Conservation (phyloP, 768 basidiomycete genomes). For the Grammothele lineata region DNA sequence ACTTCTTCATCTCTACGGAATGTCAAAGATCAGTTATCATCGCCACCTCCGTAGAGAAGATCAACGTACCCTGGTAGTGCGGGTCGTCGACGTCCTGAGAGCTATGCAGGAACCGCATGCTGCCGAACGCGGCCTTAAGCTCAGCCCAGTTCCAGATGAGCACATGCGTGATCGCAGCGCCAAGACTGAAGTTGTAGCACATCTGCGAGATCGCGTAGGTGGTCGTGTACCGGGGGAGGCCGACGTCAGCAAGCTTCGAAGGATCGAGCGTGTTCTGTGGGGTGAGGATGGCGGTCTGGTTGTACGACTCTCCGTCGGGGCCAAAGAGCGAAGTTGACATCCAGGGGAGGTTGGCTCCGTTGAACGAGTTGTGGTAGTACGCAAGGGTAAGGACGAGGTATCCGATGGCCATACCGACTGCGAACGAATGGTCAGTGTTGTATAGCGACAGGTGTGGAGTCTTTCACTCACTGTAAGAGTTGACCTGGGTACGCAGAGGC, state of each 20-base stretch:
- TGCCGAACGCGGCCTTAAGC: slow-evolving; percentile 40
- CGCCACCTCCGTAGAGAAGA: too few species aligned
- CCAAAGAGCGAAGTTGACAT: slow-evolving; percentile 47
- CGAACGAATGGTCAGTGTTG: neutral
- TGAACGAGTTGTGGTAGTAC: slow-evolving; percentile 43
- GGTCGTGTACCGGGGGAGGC: slow-evolving; percentile 36
- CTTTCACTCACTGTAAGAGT: slow-evolving; percentile 35
- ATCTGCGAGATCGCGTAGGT: slow-evolving; percentile 46
- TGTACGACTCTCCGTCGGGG: slow-evolving; percentile 32
- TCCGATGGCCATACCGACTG: slow-evolving; percentile 47
- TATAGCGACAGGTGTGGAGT: neutral
- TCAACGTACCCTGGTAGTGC: slow-evolving; percentile 43
- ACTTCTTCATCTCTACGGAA: slow-evolving; percentile 43
- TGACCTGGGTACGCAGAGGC: slow-evolving; percentile 51
- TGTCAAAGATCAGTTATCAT: too few species aligned
- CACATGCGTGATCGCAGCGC: slow-evolving; percentile 45
- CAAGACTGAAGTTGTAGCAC: slow-evolving; percentile 47
- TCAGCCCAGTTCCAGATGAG: slow-evolving; percentile 51
- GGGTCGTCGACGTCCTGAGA: slow-evolving; percentile 44
- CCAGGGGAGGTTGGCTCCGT: slow-evolving; percentile 39
- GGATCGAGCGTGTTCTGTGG: slow-evolving; percentile 34
- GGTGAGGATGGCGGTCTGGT: slow-evolving; percentile 39
- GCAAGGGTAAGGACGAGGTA: slow-evolving; percentile 37
- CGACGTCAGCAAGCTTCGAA: slow-evolving; percentile 23
- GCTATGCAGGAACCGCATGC: slow-evolving; percentile 33